These are phyloP conservation scores for Fusarium virguliforme DNA, from an alignment of 2,329 filamentous ascomycete genomes.

Conservation along the genomic window DNA sequence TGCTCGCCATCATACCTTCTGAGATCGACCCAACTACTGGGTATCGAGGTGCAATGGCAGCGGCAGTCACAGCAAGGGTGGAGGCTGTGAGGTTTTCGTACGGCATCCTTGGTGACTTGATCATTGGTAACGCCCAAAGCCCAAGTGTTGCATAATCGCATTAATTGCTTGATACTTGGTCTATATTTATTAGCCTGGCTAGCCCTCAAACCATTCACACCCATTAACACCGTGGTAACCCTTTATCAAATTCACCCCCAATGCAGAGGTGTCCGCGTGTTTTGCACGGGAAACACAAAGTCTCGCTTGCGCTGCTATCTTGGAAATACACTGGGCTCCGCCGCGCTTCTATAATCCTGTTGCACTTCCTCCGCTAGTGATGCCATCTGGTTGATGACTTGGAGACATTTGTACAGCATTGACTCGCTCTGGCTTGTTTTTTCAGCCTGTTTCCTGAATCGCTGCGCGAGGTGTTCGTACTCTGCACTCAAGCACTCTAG, in stretches of 20 bases:
- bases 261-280: background rate
- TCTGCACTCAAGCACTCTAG: no score
- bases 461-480: no score
- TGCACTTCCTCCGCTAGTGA: no score
- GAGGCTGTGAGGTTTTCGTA: background rate
- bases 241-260: background rate
- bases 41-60: background rate
- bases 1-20: background rate
- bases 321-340: no score
- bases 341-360: no score
- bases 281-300: no score
- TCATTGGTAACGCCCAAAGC: background rate
- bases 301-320: no score
- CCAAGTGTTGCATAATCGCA: background rate
- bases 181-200: background rate
- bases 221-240: background rate
- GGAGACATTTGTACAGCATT: no score
- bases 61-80: background rate
- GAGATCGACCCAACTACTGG: background rate
- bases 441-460: no score
- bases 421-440: no score
- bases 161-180: background rate
- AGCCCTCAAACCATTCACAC: background rate
- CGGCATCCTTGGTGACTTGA: background rate
- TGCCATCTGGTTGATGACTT: no score